phyloP scores from a whole-genome alignment of 1,139 yeast species.

The Saccharomyces hybrid region DNA sequence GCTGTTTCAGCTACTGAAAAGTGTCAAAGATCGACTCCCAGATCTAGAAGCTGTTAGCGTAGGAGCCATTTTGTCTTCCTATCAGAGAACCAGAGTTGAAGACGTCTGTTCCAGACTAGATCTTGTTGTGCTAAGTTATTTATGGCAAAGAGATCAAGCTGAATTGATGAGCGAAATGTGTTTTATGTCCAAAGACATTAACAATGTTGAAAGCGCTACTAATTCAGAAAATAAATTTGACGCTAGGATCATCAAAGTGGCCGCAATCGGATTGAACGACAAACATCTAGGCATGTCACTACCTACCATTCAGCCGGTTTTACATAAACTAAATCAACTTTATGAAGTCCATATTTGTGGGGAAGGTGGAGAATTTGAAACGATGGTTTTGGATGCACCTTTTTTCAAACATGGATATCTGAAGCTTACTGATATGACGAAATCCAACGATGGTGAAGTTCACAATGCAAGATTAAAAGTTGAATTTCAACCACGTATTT shows the following conservation, averaged over 20 bases:
- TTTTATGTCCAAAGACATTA: slow-evolving; percentile 21
- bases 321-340: slow-evolving; percentile 49
- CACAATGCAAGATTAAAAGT: slow-evolving; percentile 47
- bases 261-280: slow-evolving; percentile 73
- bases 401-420: slow-evolving; percentile 54
- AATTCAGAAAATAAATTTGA: slow-evolving; percentile 42
- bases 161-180: slow-evolving; percentile 82
- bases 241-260: slow-evolving; percentile 84
- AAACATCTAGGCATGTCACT: slow-evolving; percentile 63
- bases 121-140: slow-evolving; percentile 59
- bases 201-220: slow-evolving; percentile 5
- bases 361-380: slow-evolving; percentile 97
- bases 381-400: slow-evolving; percentile 84
- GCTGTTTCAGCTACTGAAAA: slow-evolving; percentile 43
- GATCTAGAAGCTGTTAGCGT: slow-evolving; percentile 82
- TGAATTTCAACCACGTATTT: slow-evolving; percentile 33
- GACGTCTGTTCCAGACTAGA: slow-evolving; percentile 73
- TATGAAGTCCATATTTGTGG: slow-evolving; percentile 93
- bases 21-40: slow-evolving; percentile 50
- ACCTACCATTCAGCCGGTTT: slow-evolving; percentile 50
- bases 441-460: slow-evolving; percentile 51
- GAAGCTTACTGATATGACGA: slow-evolving; percentile 36
- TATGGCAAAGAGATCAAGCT: slow-evolving; percentile 84
- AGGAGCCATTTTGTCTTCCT: slow-evolving; percentile 90
- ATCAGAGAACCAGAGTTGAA: slow-evolving; percentile 89